These are phyloP conservation scores for Rhodamnia rubescens DNA, from an alignment of 345 rosid species.

Conservation along the genomic window DNA sequence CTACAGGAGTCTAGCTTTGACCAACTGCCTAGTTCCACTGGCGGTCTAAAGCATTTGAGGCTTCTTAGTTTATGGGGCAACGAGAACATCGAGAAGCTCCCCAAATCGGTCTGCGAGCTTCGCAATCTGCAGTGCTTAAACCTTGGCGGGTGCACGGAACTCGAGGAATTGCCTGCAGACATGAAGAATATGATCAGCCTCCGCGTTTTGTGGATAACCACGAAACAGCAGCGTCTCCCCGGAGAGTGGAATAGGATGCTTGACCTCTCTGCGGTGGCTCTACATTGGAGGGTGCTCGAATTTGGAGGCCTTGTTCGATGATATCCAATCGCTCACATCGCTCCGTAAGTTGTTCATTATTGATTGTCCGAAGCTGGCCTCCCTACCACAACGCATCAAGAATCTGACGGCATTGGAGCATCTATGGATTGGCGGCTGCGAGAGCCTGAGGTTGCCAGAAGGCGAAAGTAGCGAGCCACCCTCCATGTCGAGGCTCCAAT, in stretches of 20 bases:
- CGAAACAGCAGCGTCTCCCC: no score
- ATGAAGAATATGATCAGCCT: no score
- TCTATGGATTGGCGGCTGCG: neutral
- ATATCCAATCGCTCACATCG: neutral
- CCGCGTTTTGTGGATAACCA: no score
- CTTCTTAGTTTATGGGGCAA: neutral
- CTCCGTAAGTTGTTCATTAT: neutral
- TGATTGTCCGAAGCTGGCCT: neutral
- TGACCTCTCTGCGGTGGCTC: no score
- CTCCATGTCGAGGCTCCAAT: neutral
- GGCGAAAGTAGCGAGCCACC: neutral
- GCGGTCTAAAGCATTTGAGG: constrained; percentile 13
- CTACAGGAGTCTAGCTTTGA: neutral
- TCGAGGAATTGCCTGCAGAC: constrained; percentile 10
- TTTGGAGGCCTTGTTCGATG: constrained; percentile 6
- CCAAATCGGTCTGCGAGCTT: constrained; percentile 10
- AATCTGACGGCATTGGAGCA: neutral
- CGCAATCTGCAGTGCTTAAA: constrained; percentile 7
- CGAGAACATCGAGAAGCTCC: neutral
- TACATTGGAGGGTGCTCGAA: neutral
- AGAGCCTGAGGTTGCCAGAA: neutral
- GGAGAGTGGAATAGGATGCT: no score
- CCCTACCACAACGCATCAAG: constrained; percentile 2
- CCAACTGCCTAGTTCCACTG: neutral
- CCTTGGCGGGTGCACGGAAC: neutral